These are phyloP conservation scores for Cercophora samala DNA, from an alignment of 495 filamentous ascomycete genomes.

Conservation along the genomic window DNA sequence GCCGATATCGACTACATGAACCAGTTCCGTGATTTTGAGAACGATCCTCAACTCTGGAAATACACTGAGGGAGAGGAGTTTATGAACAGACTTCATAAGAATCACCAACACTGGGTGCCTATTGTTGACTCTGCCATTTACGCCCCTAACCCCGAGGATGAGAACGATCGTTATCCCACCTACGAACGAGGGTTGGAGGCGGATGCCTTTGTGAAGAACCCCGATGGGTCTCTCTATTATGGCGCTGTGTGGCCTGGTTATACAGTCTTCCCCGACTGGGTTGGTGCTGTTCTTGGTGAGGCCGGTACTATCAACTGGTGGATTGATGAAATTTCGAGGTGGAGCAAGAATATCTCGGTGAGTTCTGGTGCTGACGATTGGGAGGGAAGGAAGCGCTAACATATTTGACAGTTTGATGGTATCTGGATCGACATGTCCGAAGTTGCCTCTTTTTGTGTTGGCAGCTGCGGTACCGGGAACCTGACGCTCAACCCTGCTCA, in stretches of 20 bases:
- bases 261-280: slow-evolving; percentile 56
- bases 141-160: slow-evolving; percentile 68
- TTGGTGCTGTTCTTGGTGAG: slow-evolving; percentile 58
- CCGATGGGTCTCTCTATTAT: slow-evolving; percentile 67
- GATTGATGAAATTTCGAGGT: slow-evolving; percentile 61
- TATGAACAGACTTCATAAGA: slow-evolving; percentile 59
- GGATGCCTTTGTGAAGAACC: slow-evolving; percentile 64
- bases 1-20: slow-evolving; percentile 82
- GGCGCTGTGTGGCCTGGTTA: slow-evolving; percentile 88
- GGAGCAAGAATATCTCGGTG: slow-evolving; percentile 52
- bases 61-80: slow-evolving; percentile 64
- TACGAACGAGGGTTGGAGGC: slow-evolving; percentile 65
- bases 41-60: slow-evolving; percentile 65
- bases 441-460: slow-evolving; percentile 75
- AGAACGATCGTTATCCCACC: slow-evolving; percentile 64
- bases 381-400: too few species aligned
- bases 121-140: slow-evolving; percentile 86
- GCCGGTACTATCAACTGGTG: slow-evolving; percentile 63
- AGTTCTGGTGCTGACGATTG: too few species aligned
- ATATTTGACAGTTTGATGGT: slow-evolving; percentile 58
- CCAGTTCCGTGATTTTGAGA: slow-evolving; percentile 64
- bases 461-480: slow-evolving; percentile 69
- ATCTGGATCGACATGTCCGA: slow-evolving; percentile 92
- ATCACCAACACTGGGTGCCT: slow-evolving; percentile 71
- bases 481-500: slow-evolving; percentile 68